Conservation (phyloP, 345 rosid genomes). For the Sisymbrium altissimum region DNA sequence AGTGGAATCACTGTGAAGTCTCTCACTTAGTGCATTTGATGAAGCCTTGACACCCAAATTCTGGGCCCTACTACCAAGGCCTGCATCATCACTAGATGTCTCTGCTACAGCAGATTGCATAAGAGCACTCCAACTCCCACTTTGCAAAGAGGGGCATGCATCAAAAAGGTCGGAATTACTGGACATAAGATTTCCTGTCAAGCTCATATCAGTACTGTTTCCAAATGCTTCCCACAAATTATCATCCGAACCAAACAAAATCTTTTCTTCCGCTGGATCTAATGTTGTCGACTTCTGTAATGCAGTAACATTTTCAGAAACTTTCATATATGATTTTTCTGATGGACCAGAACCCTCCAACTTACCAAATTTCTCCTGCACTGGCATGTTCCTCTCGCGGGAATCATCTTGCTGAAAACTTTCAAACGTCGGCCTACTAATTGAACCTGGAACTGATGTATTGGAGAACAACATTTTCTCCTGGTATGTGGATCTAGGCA, state of each 20-base stretch:
- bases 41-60: conserved; percentile 22
- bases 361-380: conserved; percentile 40
- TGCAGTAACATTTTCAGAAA: conserved; percentile 31
- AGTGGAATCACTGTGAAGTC: conserved; percentile 43
- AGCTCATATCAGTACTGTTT: conserved; percentile 39
- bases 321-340: conserved; percentile 46
- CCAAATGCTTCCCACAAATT: conserved; percentile 82
- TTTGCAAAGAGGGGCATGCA: conserved; percentile 67
- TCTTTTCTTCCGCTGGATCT: conserved; percentile 89
- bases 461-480: conserved; percentile 37
- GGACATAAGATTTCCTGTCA: conserved; percentile 45
- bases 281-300: conserved; percentile 59
- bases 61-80: conserved; percentile 18
- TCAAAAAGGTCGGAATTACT: conserved; percentile 46
- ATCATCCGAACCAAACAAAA: conserved; percentile 88
- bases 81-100: conserved; percentile 56
- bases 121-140: conserved; percentile 99
- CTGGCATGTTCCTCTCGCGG: conserved; percentile 35
- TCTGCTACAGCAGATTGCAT: conserved; percentile 99
- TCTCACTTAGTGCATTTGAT: conserved; percentile 34
- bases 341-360: conserved; percentile 39
- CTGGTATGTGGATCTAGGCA: conserved; percentile 50
- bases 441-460: conserved; percentile 41
- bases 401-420: conserved; percentile 43
- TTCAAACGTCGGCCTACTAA: conserved; percentile 41